Base-by-base conservation (phyloP, 1,284 basidiomycete species). In the Melampsora occidentalis region DNA sequence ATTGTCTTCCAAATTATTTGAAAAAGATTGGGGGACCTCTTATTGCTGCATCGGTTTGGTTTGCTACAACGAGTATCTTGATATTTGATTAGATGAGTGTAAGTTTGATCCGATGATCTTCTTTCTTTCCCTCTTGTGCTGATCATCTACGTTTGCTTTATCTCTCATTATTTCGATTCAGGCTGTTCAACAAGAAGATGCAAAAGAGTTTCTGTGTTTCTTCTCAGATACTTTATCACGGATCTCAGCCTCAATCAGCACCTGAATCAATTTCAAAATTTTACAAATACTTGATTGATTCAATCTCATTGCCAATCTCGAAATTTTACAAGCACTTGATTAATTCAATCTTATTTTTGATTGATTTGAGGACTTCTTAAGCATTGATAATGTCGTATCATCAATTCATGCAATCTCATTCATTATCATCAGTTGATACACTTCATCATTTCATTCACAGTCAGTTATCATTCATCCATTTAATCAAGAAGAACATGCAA, bases 181-280 rank as follows among this genome's bases (percentile, higher is more conserved):
- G 87, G 89, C 92, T 46, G 95, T 95, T 0, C 92, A 94, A 79
- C 96, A 99, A 85, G 96, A 99, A 84, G 96, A 99, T 78, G 96
- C 96, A 0, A 94, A 99, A 83, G 96, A 98, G 84, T 98, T 97
- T 84, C 86, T 98, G n/a, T 95, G 96, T 10, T 97, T 97, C 85
- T 95, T n/a, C n/a, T n/a, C n/a, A n/a, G n/a, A n/a, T n/a, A n/a
- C n/a, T n/a, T n/a, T n/a, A n/a, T n/a, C n/a, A n/a, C n/a, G n/a
- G n/a, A n/a, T n/a, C n/a, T n/a, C n/a, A 57, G 25, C 20, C 51
- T 49, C n/a, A 22, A 62, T 42, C 35, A 66, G 31, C 25, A 65
- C 42, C 14, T 51, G 48, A 72, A 64, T 57, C 61, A 46, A n/a
- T n/a, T n/a, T n/a, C n/a, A n/a, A n/a, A n/a, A n/a, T n/a, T n/a